Percentiles rank a stretch among this genome's conserved stretches.
These are phyloP conservation scores for Paramecium octaurelia DNA, from an alignment of 73 alveolate species.

Conservation along the genomic window DNA sequence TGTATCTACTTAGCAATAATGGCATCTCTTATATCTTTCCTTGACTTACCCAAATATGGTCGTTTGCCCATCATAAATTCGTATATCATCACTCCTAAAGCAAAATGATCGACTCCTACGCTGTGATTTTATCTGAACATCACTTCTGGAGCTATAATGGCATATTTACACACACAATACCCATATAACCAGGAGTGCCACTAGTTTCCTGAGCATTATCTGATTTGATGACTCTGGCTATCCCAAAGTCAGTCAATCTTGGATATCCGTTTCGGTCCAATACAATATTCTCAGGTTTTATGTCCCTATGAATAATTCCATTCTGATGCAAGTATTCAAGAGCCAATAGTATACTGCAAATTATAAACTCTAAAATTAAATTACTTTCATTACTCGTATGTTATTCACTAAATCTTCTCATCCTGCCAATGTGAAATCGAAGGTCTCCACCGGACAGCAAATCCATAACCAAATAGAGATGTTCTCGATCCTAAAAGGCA, in stretches of 20 bases:
- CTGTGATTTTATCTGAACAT: constrained; percentile 80
- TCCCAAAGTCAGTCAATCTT: constrained; percentile 68
- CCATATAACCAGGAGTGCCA: constrained; percentile 88
- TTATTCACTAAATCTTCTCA: constrained; percentile 69
- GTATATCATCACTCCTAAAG: constrained; percentile 76
- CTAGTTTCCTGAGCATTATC: constrained; percentile 71
- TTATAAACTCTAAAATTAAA: constrained; percentile 61
- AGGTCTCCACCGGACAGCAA: constrained; percentile 76
- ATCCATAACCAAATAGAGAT: constrained; percentile 75
- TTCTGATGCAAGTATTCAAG: constrained; percentile 67
- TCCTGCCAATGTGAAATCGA: constrained; percentile 68
- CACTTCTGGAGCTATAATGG: constrained; percentile 75
- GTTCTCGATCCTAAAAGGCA: constrained; percentile 78
- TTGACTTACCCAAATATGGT: constrained; percentile 82
- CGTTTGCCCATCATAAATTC: constrained; percentile 84
- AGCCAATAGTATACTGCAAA: constrained; percentile 69
- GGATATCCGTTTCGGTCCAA: constrained; percentile 69
- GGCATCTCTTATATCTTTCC: constrained; percentile 77
- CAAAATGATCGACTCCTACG: constrained; percentile 77
- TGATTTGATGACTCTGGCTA: constrained; percentile 66
- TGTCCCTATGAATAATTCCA: constrained; percentile 69
- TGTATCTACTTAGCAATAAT: constrained; percentile 81
- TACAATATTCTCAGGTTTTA: constrained; percentile 77
- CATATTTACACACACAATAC: background rate
- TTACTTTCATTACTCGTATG: constrained; percentile 67